phyloP scores from a whole-genome alignment of 345 rosid species.

The Eucalyptus globulus region DNA sequence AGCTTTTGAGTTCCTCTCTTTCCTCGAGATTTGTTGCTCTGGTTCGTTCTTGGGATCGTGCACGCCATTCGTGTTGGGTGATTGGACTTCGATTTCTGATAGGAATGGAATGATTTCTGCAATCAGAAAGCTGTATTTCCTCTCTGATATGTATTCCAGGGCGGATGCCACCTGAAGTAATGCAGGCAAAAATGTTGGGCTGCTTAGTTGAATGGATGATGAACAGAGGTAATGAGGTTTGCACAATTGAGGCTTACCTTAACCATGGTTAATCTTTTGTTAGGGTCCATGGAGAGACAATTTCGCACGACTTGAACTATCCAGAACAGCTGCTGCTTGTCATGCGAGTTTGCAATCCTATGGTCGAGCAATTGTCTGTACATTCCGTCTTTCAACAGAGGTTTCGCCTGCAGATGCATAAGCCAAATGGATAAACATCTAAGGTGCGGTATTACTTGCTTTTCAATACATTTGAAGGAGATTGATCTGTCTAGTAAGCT shows the following conservation, averaged over 20 bases:
- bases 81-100: neutral
- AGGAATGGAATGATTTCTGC: neutral
- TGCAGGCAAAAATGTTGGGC: neutral
- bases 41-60: neutral
- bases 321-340: constrained; percentile 14
- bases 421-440: neutral
- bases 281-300: constrained; percentile 13
- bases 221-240: no score
- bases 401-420: constrained; percentile 11
- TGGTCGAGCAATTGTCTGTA: constrained; percentile 7
- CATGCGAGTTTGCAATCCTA: constrained; percentile 2
- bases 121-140: neutral
- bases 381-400: constrained; percentile 11
- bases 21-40: neutral
- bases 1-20: neutral
- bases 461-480: neutral
- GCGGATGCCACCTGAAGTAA: constrained; percentile 10
- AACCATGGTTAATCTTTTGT: constrained; percentile 16
- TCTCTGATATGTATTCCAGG: constrained; percentile 11
- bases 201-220: neutral
- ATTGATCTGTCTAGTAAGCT: neutral
- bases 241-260: constrained; percentile 2
- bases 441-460: neutral
- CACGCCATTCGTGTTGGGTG: neutral
- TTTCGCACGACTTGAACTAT: constrained; percentile 8